Conservation (phyloP, 139 green algal species). For the Zygnema circumcarinatum region DNA sequence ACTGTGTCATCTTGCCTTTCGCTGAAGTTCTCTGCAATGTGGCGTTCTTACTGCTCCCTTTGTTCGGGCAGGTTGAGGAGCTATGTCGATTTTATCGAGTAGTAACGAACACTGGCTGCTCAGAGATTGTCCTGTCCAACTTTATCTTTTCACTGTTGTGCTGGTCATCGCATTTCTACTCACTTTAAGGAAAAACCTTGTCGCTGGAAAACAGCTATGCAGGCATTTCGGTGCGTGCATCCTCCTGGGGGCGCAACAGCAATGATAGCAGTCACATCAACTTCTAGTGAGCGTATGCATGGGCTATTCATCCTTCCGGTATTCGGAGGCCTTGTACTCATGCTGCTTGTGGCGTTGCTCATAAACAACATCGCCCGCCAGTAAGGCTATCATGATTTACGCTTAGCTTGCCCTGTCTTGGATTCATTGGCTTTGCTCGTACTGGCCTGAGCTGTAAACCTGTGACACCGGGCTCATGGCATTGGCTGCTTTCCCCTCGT, state of each 20-base stretch:
- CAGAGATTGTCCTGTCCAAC: too few relatives aligned
- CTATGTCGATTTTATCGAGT: too few relatives aligned
- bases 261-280: conserved; percentile 38
- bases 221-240: conserved; percentile 32
- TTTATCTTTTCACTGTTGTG: too few relatives aligned
- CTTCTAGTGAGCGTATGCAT: conserved; percentile 1
- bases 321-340: conserved; percentile 18
- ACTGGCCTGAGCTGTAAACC: neutral
- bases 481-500: too few relatives aligned
- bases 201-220: conserved; percentile 41
- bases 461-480: too few relatives aligned
- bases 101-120: too few relatives aligned
- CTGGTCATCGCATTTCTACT: too few relatives aligned
- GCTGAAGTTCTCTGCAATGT: too few relatives aligned
- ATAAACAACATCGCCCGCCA: conserved; percentile 50
- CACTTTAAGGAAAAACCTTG: too few relatives aligned
- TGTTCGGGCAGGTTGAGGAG: too few relatives aligned
- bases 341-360: conserved; percentile 33
- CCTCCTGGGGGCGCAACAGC: conserved; percentile 45
- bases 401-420: neutral
- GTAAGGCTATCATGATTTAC: neutral
- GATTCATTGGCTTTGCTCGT: neutral
- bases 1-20: too few relatives aligned
- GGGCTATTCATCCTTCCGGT: conserved; percentile 52
- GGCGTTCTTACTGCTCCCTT: too few relatives aligned